Base-by-base conservation (phyloP, 1,284 basidiomycete species). In the Pascua sp. region DNA sequence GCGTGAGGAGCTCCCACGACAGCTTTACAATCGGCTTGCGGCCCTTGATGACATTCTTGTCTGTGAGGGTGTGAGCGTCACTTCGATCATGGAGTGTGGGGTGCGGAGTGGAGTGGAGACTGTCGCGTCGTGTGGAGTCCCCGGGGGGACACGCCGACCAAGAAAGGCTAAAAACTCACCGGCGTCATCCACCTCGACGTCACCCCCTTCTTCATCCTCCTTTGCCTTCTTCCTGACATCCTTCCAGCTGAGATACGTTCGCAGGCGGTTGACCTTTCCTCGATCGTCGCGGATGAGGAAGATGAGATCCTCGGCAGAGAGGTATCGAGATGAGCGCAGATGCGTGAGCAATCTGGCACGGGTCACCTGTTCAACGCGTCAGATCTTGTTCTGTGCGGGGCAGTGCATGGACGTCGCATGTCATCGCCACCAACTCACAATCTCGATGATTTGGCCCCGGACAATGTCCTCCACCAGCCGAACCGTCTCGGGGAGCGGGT, bases 191-290 rank as follows among this genome's bases (percentile, higher is more conserved):
- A 89, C 86, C 67, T 91, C 90, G 1, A 89, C 87, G 15, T 85
- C 89, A 11, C 82, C 88, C 38, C 67, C 72, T 42, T 71, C 73
- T 46, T 78, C 73, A n/a, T 77, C 86, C 65, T 96, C 91, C 70
- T 96, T 96, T 8, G 92, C 92, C 64, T 92, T 90, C 71, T 96
- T 96, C 15, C 95, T 84, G 8, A 98, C 94, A 64, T 97, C 95
- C 71, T 96, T 97, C 94, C 95, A 98, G 0, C 89, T 90, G n/a
- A 98, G 83, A 71, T 97, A 98, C 11, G 91, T 96, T 32, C 91
- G 79, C 16, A 98, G 80, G 24, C 95, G 82, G 75, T 97, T 96
- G 59, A 98, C 91, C 76, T 97, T 96, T 17, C 89, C 90, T 60
- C 91, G 82, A 77, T 98, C 95, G 69, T 96, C 90, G 10, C 95